A percentile compares a stretch with the other conserved stretches of the same genome.
These are phyloP conservation scores for Podaxis sp. DNA, from an alignment of 768 basidiomycete genomes.

Conservation along the genomic window DNA sequence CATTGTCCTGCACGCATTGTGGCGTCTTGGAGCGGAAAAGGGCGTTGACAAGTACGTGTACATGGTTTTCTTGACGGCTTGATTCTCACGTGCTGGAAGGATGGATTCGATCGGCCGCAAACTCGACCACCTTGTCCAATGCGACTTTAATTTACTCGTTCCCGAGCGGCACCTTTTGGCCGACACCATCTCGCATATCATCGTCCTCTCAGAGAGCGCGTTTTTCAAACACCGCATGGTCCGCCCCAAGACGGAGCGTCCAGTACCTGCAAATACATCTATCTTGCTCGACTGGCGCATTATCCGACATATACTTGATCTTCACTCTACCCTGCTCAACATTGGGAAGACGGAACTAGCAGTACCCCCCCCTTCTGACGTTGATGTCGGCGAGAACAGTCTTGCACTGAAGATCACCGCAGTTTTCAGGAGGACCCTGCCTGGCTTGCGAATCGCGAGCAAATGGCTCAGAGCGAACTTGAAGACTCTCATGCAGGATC, in stretches of 20 bases:
- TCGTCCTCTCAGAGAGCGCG: slow-evolving; percentile 74
- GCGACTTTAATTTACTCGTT: slow-evolving; percentile 58
- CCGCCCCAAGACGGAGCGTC: slow-evolving; percentile 37
- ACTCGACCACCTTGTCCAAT: slow-evolving; percentile 43
- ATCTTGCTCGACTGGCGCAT: slow-evolving; percentile 58
- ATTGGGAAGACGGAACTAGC: slow-evolving; percentile 61
- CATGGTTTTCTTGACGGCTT: slow-evolving; percentile 5
- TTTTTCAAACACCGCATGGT: slow-evolving; percentile 83
- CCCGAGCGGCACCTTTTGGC: slow-evolving; percentile 66
- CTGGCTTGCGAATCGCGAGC: slow-evolving; percentile 79
- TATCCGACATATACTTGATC: slow-evolving; percentile 59
- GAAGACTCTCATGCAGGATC: slow-evolving; percentile 55
- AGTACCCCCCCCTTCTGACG: slow-evolving; percentile 51
- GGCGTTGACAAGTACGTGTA: slow-evolving; percentile 53
- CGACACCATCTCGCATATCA: slow-evolving; percentile 70
- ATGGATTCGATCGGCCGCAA: slow-evolving; percentile 43
- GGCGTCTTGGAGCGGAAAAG: slow-evolving; percentile 53
- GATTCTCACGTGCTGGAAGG: slow-evolving; percentile 25
- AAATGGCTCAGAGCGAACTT: slow-evolving; percentile 86
- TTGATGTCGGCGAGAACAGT: slow-evolving; percentile 44
- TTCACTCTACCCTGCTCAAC: slow-evolving; percentile 60
- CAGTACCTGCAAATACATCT: slow-evolving; percentile 27
- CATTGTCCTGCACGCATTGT: slow-evolving; percentile 73
- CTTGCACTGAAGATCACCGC: slow-evolving; percentile 84
- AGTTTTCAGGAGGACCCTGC: slow-evolving; percentile 77